These are phyloP conservation scores for Botryotinia globosa DNA, from an alignment of 2,329 filamentous ascomycete genomes.

Conservation along the genomic window DNA sequence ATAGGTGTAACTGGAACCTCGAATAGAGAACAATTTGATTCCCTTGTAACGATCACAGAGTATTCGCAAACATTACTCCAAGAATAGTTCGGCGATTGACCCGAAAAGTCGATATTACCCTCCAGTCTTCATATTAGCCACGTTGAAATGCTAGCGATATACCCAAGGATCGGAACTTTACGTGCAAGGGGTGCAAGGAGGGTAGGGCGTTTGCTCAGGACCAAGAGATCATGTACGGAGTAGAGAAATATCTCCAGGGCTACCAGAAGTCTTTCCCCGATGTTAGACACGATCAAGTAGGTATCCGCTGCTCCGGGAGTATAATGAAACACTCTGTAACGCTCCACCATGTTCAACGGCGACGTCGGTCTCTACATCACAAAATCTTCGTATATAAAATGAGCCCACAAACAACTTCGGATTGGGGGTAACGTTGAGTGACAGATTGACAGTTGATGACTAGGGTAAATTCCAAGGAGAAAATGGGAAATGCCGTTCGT, in stretches of 20 bases:
- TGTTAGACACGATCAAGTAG: conserved; percentile 23
- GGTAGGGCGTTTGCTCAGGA: not conserved
- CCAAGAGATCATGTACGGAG: conserved; percentile 8
- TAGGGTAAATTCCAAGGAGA: not conserved
- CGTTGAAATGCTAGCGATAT: not conserved
- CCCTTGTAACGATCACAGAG: not conserved
- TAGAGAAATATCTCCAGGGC: not conserved
- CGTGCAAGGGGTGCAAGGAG: not conserved
- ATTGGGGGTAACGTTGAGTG: conserved; percentile 11
- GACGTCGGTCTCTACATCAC: conserved; percentile 2
- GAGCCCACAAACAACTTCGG: not conserved
- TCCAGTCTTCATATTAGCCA: not conserved
- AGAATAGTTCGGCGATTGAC: not conserved
- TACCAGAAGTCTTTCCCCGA: conserved; percentile 12
- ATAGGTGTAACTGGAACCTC: conserved; percentile 17
- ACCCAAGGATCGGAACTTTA: conserved; percentile 14
- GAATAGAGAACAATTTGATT: conserved; percentile 5
- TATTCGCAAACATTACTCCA: conserved; percentile 12
- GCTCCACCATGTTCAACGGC: not conserved
- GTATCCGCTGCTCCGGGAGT: conserved; percentile 19
- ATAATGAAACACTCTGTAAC: conserved; percentile 22
- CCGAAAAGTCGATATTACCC: not conserved
- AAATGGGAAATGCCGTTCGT: conserved; percentile 4
- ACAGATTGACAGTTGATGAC: conserved; percentile 13
- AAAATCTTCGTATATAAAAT: conserved; percentile 4